These are phyloP conservation scores for Vicia sativa DNA, from an alignment of 306 rosid species.

Conservation along the genomic window DNA sequence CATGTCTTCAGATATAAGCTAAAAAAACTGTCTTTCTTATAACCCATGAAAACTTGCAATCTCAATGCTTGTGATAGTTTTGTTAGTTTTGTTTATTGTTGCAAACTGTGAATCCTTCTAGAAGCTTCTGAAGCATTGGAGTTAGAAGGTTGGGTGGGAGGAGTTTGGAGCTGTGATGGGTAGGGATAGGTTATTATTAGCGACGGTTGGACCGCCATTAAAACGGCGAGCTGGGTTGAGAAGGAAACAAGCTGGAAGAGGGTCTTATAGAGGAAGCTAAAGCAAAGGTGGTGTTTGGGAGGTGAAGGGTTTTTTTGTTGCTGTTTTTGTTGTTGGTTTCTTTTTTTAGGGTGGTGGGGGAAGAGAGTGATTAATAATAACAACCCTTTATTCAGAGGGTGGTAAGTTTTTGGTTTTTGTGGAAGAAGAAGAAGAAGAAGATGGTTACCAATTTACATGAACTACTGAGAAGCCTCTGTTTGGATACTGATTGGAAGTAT, in stretches of 20 bases:
- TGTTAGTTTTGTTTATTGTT: constrained; percentile 12
- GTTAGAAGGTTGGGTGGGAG: constrained; percentile 27
- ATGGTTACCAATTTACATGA: constrained; percentile 75
- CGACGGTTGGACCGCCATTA: constrained; percentile 96
- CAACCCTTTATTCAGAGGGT: constrained; percentile 40
- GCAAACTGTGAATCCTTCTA: constrained; percentile 17
- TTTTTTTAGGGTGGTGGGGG: constrained; percentile 30
- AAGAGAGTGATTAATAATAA: constrained; percentile 30
- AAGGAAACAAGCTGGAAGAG: constrained; percentile 99
- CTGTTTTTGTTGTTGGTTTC: constrained; percentile 26
- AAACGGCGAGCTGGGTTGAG: constrained; percentile 98
- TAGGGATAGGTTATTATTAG: constrained; percentile 67
- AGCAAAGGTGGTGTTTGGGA: constrained; percentile 37
- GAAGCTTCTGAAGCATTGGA: constrained; percentile 33
- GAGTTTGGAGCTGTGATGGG: constrained; percentile 62
- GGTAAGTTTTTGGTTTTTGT: constrained; percentile 39
- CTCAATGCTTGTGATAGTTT: constrained; percentile 34
- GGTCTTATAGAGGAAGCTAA: constrained; percentile 98
- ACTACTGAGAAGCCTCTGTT: constrained; percentile 74
- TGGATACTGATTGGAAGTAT: constrained; percentile 81
- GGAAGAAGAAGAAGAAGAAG: constrained; percentile 17
- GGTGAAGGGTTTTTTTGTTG: constrained; percentile 24
- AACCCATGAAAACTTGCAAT: constrained; percentile 46
- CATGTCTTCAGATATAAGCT: constrained; percentile 95
- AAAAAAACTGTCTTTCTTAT: constrained; percentile 15